Base-by-base conservation (phyloP, 257 asterid species). In the Lycium barbarum region DNA sequence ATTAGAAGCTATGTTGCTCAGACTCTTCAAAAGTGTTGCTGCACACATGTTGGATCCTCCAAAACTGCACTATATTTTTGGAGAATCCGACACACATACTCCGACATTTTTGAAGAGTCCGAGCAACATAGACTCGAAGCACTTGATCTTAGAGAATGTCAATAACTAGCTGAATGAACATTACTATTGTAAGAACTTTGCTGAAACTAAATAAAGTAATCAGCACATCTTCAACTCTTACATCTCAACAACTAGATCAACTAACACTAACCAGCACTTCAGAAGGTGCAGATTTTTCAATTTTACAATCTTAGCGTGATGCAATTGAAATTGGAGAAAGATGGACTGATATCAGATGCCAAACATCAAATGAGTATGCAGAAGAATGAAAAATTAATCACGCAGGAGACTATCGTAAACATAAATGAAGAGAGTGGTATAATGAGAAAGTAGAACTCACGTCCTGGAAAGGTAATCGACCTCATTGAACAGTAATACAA, bases 381-480 rank as follows among this genome's bases (percentile, higher is more conserved):
- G 73, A 1, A 66, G 73, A 66, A 66, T n/a, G 11, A 6, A 66
- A 65, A 33, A 15, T 4, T 33, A 13, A 33, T 33, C 11, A 2
- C n/a, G 15, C 26, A 68, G 51, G 11, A 15, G 47, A 66, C 47
- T 66, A 35, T 66, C 35, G 10, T 66, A 67, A 68, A 68, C 22
- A 68, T 36, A 70, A 0, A 14, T 14, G 0, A 70, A 71, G 35
- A 71, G 57, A 4, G 2, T 70, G 5, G 55, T 43, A 43, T 43
- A 43, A 8, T 40, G 13, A 40, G 85, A 86, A 82, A 84, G 36
- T 49, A 62, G 55, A 84, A 87, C 99, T 94, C 85, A 95, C 99
- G 99, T 94, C 73, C 89, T 92, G 81, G 86, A 91, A 80, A 95
- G 95, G 87, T 95, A 95, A 59, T 93, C 97, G 79, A 90, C 91